Percentiles rank a stretch among this genome's conserved stretches.
Evolutionary conservation across 2,329 filamentous ascomycete species (phyloP).

Genomic region (Penicillium glabrum): DNA sequence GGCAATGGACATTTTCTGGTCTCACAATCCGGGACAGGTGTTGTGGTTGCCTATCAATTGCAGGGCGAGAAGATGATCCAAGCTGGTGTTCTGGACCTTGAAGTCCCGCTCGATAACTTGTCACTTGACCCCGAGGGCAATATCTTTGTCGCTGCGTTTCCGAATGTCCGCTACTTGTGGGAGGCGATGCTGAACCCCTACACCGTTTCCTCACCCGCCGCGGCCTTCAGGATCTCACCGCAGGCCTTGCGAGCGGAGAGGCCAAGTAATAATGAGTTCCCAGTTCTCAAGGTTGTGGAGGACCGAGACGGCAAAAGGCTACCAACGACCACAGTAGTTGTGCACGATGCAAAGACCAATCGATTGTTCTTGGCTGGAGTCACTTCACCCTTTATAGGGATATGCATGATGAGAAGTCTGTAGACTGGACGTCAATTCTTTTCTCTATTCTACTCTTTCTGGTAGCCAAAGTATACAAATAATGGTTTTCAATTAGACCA

Average conservation of each 20-base stretch:
- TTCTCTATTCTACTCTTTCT: no score
- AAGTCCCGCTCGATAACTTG: conserved; percentile 37
- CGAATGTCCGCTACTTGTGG: conserved; percentile 22
- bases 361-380: conserved; percentile 18
- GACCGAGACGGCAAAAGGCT: conserved; percentile 30
- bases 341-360: conserved; percentile 15
- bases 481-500: no score
- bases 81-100: conserved; percentile 22
- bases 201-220: background rate
- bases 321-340: conserved; percentile 11
- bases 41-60: conserved; percentile 23
- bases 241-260: background rate
- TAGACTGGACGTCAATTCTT: no score
- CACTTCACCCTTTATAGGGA: conserved; percentile 22
- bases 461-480: no score
- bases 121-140: conserved; percentile 38
- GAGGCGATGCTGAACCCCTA: conserved; percentile 22
- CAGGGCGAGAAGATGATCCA: background rate
- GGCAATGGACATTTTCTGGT: conserved; percentile 37
- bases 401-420: conserved; percentile 7
- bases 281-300: conserved; percentile 34
- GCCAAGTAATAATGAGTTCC: conserved; percentile 12
- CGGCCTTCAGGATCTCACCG: background rate
- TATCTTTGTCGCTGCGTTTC: conserved; percentile 34
- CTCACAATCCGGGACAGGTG: conserved; percentile 23